These are phyloP conservation scores for Zygoascus flipseniorum DNA, from an alignment of 805 yeast species.

Conservation along the genomic window DNA sequence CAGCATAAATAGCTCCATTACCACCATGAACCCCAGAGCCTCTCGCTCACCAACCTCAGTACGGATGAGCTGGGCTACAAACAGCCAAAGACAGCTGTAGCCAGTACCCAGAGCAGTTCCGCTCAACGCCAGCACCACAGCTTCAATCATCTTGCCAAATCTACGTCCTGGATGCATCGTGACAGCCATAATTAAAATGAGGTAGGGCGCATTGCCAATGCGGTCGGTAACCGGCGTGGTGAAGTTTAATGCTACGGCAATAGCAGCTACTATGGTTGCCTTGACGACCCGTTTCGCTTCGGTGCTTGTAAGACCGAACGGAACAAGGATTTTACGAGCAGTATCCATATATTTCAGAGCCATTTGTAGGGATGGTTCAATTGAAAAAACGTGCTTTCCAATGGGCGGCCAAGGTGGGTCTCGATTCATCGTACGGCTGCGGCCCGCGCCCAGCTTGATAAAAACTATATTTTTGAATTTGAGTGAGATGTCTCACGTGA, in stretches of 20 bases:
- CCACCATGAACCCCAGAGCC: conserved; percentile 37
- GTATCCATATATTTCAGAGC: too few relatives aligned
- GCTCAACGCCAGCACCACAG: conserved; percentile 32
- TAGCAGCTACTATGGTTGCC: conserved; percentile 10
- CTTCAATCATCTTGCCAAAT: conserved; percentile 40
- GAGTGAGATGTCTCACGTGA: too few relatives aligned
- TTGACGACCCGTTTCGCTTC: conserved; percentile 13
- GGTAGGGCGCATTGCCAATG: conserved; percentile 36
- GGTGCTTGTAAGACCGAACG: conserved; percentile 9
- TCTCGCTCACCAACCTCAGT: conserved; percentile 25
- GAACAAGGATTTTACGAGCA: neutral
- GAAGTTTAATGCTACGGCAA: conserved; percentile 36
- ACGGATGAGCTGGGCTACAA: conserved; percentile 33
- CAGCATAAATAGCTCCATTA: conserved; percentile 39
- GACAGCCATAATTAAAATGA: conserved; percentile 39
- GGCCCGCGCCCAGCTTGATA: too few relatives aligned
- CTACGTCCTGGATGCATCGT: conserved; percentile 45
- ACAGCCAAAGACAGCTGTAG: conserved; percentile 35
- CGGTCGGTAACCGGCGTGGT: conserved; percentile 29
- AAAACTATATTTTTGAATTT: too few relatives aligned
- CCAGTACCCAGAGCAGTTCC: conserved; percentile 38
- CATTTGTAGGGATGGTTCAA: too few relatives aligned
- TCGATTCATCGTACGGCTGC: too few relatives aligned
- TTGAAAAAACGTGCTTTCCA: too few relatives aligned
- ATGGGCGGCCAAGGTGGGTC: too few relatives aligned